Conservation (phyloP, 2,329 filamentous ascomycete species). For the Verticillium longisporum region DNA sequence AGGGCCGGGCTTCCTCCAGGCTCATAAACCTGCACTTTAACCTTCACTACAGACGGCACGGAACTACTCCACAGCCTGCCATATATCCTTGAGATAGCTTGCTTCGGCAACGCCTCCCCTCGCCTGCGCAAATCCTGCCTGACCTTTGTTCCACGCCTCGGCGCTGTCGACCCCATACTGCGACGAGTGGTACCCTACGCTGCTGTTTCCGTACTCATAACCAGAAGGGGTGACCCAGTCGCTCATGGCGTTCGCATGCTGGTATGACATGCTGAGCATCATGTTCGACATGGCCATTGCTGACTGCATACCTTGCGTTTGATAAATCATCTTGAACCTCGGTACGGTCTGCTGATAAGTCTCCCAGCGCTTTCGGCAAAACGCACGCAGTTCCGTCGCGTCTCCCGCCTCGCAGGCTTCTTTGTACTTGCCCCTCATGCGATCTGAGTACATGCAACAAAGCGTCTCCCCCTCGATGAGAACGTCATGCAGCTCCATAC, state of each 20-base stretch:
- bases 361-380: constrained; percentile 1
- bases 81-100: neutral
- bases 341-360: constrained; percentile 9
- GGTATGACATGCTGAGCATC: neutral
- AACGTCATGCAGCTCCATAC: neutral
- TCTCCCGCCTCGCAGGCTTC: constrained; percentile 6
- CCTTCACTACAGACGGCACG: too few relatives aligned
- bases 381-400: neutral
- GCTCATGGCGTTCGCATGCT: constrained; percentile 22
- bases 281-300: constrained; percentile 13
- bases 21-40: too few relatives aligned
- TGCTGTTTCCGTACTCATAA: constrained; percentile 23
- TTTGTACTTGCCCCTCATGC: constrained; percentile 8
- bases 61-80: neutral
- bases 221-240: constrained; percentile 14
- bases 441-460: constrained; percentile 11
- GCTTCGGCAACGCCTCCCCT: neutral
- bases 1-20: too few relatives aligned
- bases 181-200: constrained; percentile 27
- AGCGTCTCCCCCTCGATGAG: constrained; percentile 5
- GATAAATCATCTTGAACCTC: constrained; percentile 1
- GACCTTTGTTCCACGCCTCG: neutral
- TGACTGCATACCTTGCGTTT: constrained; percentile 11
- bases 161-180: constrained; percentile 21
- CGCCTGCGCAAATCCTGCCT: neutral